Percentiles rank a stretch among this genome's conserved stretches.
Evolutionary conservation across 2,329 filamentous ascomycete species (phyloP).

Genomic region (Verticillium nonalfalfae): DNA sequence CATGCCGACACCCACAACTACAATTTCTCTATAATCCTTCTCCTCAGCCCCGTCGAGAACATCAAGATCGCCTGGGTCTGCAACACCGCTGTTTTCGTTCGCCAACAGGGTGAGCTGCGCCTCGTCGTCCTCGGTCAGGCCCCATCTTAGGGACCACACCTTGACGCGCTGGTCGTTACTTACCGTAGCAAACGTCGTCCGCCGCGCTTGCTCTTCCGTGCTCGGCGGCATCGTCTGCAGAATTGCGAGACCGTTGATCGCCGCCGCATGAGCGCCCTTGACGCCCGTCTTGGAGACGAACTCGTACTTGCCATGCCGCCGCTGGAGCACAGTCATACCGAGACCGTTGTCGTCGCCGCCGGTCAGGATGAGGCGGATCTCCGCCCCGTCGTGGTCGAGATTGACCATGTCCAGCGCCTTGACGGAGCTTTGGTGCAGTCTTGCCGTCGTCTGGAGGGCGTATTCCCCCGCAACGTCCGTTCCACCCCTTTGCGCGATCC

Average conservation of each 20-base stretch:
- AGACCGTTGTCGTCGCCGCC: slow-evolving; percentile 88
- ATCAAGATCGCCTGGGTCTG: slow-evolving; percentile 50
- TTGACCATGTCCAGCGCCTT: slow-evolving; percentile 52
- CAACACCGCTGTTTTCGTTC: slow-evolving; percentile 51
- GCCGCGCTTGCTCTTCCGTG: slow-evolving; percentile 8
- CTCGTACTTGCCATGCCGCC: slow-evolving; percentile 4
- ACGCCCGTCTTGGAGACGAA: slow-evolving; percentile 26
- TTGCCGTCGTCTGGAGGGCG: slow-evolving; percentile 23
- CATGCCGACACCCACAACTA: slow-evolving; percentile 40
- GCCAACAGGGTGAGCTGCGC: slow-evolving; percentile 32
- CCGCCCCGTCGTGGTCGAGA: slow-evolving; percentile 7
- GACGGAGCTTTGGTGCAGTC: slow-evolving; percentile 75
- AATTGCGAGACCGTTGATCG: slow-evolving; percentile 54
- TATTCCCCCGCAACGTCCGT: slow-evolving; percentile 12
- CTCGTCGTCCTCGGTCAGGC: slow-evolving; percentile 8
- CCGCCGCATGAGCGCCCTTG: slow-evolving; percentile 61
- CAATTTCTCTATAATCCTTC: slow-evolving; percentile 15
- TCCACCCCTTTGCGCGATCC: slow-evolving; percentile 26
- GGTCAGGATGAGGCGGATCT: slow-evolving; percentile 52
- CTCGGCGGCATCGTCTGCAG: slow-evolving; percentile 9
- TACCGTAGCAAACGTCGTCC: slow-evolving; percentile 28
- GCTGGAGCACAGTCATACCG: slow-evolving; percentile 42
- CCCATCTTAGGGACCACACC: slow-evolving; percentile 32
- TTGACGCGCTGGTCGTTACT: slow-evolving; percentile 59
- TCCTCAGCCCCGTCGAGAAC: slow-evolving; percentile 18